Base-by-base conservation (phyloP, 208 protist species). In the Zelonia costaricensis region DNA sequence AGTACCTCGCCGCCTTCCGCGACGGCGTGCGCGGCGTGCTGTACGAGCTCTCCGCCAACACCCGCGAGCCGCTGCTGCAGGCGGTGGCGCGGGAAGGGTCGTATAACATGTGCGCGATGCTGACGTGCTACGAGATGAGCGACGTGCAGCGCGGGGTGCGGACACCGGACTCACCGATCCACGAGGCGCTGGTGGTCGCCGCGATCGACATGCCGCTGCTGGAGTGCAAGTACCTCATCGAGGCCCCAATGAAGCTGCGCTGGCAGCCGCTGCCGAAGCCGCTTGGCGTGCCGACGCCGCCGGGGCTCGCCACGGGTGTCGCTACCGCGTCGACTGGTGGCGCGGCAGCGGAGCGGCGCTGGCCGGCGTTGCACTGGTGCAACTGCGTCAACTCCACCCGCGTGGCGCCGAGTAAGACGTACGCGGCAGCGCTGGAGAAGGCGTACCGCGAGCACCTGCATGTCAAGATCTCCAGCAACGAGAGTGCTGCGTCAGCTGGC, bases 301-400 rank as follows among this genome's bases (percentile, higher is more conserved):
- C 48, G 30, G 64, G 64, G 20, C 48, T 71, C 48, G 10, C 38
- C 0, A 10, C 40, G 16, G 28, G 4, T 18, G 51, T 51, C 16
- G 39, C 51, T 36, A 1, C 51, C 16, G 35, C 39, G 20, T 5
- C 42, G 20, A n/a, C 9, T 25, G 28, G 16, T 3, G 42, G 7
- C 33, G 30, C 23, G 27, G 67, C 36, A 15, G 55, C 15, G 23
- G 38, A 23, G 10, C 44, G 23, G 5, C 78, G 78, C 23, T 81
- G 78, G 69, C 78, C 78, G 10, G 57, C 52, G 7, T 40, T 68
- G 13, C 74, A 81, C 70, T 85, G 78, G 78, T 80, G 74, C 59
- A 80, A 81, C 67, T 85, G 69, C 52, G 62, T 73, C 40, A 45
- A 18, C 46, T 78, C 63, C 2, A 18, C 20, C 1, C 74, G 62